Evolutionary conservation across 2,329 filamentous ascomycete genomes (phyloP).

Genomic region (Colletotrichum abscissum): DNA sequence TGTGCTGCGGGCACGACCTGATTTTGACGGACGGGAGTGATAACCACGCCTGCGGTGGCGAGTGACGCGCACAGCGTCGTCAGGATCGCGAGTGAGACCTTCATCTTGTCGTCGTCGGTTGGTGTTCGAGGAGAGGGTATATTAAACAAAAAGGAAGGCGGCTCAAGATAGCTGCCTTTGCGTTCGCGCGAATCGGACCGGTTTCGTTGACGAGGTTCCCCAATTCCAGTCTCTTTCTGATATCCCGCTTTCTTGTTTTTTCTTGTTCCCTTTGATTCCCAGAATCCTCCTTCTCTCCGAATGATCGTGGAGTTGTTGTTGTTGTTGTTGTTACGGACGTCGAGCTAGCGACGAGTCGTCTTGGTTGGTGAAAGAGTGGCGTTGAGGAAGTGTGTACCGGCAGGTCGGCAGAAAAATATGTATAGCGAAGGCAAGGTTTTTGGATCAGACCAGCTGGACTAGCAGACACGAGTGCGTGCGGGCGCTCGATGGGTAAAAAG

Average conservation of each 20-base stretch:
- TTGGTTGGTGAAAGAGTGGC: neutral
- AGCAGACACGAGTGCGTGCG: neutral
- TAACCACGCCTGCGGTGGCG: constrained; percentile 64
- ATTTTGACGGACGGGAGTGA: constrained; percentile 62
- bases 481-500: constrained; percentile 10
- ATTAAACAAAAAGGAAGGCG: neutral
- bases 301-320: neutral
- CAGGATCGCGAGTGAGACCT: constrained; percentile 49
- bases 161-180: constrained; percentile 23
- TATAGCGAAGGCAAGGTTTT: constrained; percentile 13
- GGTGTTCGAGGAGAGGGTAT: neutral
- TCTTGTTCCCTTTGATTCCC: neutral
- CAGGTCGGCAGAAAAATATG: neutral
- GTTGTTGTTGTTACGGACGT: constrained; percentile 8
- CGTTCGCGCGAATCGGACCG: neutral
- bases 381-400: neutral
- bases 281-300: neutral
- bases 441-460: constrained; percentile 27
- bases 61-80: constrained; percentile 58
- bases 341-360: constrained; percentile 21
- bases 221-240: constrained; percentile 17
- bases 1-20: constrained; percentile 57
- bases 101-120: constrained; percentile 49
- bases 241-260: neutral
- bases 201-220: neutral